Conservation (phyloP, 2,329 filamentous ascomycete species). For the Clarireedia homoeocarpa region DNA sequence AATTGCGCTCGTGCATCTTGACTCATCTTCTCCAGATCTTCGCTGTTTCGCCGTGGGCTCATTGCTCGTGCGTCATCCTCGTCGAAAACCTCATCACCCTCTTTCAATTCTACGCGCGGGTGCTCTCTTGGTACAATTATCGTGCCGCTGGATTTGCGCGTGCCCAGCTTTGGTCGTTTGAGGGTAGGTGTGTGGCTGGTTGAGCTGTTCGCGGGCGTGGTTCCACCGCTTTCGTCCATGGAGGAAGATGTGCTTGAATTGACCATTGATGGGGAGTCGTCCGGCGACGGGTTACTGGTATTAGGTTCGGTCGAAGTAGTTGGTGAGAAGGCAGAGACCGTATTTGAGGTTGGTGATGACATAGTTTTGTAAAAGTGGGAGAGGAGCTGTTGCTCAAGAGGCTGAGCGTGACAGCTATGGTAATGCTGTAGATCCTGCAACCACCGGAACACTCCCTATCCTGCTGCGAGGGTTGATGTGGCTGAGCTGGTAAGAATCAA, state of each 20-base stretch:
- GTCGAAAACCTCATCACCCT: slow-evolving; percentile 59
- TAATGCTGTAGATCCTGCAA: not conserved
- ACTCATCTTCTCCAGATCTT: slow-evolving; percentile 82
- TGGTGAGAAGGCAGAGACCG: not conserved
- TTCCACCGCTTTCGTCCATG: slow-evolving; percentile 5
- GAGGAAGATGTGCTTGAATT: slow-evolving; percentile 8
- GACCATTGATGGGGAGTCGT: not conserved
- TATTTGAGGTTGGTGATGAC: slow-evolving; percentile 5
- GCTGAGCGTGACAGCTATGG: slow-evolving; percentile 1
- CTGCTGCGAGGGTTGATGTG: not conserved
- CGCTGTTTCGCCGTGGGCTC: slow-evolving; percentile 85
- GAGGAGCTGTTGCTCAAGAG: slow-evolving; percentile 3
- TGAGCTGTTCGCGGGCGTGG: slow-evolving; percentile 7
- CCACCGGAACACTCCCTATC: not conserved
- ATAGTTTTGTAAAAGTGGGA: not conserved
- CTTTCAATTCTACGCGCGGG: slow-evolving; percentile 62
- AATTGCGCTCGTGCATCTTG: slow-evolving; percentile 68
- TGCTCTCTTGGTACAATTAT: slow-evolving; percentile 75
- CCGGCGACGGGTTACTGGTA: slow-evolving; percentile 3
- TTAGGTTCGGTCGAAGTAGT: not conserved
- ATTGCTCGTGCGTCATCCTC: slow-evolving; percentile 87
- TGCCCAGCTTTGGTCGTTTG: slow-evolving; percentile 58
- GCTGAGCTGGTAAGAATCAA: not conserved
- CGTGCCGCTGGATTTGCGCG: slow-evolving; percentile 72
- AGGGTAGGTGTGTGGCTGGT: slow-evolving; percentile 7